These are phyloP conservation scores for Dendrobium nobile DNA, from an alignment of 106 monocot species.

Conservation along the genomic window DNA sequence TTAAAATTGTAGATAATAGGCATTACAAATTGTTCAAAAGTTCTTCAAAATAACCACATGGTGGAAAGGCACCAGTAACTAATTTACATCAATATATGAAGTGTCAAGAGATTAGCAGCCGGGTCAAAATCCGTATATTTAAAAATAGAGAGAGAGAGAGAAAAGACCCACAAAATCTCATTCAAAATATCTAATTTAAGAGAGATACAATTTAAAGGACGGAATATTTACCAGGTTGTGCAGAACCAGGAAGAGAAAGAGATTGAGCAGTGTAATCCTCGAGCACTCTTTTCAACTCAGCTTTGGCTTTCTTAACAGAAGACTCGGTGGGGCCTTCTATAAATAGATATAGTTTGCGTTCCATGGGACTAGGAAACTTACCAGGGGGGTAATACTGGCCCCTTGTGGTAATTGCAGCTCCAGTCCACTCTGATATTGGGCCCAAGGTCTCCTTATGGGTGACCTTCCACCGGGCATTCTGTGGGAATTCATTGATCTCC, in stretches of 20 bases:
- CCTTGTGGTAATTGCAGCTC: constrained; percentile 88
- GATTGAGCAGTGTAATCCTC: constrained; percentile 74
- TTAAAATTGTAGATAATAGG: background rate
- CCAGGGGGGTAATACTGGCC: constrained; percentile 77
- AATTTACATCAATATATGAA: background rate
- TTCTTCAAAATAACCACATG: background rate
- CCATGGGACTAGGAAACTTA: constrained; percentile 59
- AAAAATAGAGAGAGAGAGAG: background rate
- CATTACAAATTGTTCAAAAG: constrained; percentile 2
- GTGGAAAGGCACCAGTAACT: background rate
- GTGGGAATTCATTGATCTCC: constrained; percentile 95
- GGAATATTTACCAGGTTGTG: constrained; percentile 89
- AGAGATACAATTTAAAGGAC: constrained; percentile 39
- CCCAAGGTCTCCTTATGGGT: constrained; percentile 93
- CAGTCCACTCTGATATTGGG: constrained; percentile 93
- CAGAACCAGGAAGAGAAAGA: constrained; percentile 70
- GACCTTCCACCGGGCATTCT: constrained; percentile 93
- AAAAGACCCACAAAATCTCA: background rate
- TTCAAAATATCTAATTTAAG: background rate
- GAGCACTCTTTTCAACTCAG: constrained; percentile 74
- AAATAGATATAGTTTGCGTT: constrained; percentile 84
- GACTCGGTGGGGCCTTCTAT: constrained; percentile 89
- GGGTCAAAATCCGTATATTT: constrained; percentile 1
- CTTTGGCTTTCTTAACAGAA: constrained; percentile 95
- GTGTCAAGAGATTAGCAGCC: background rate